A percentile compares a stretch with the other conserved stretches of the same genome.
These are phyloP conservation scores for Penicillium coffeae DNA, from an alignment of 495 filamentous ascomycete genomes.

Conservation along the genomic window DNA sequence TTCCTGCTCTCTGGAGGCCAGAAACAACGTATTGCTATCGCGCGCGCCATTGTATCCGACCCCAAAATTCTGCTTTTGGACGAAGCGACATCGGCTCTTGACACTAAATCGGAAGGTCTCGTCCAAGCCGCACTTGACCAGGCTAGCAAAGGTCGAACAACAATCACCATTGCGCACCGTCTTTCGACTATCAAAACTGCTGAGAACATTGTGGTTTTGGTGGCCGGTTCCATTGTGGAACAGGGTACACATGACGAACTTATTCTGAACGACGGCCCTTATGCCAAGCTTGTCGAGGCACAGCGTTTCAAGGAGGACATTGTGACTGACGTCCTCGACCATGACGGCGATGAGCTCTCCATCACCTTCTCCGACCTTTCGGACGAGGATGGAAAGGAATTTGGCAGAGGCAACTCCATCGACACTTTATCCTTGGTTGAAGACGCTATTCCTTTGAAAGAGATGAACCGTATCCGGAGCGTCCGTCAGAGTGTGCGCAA, in stretches of 20 bases:
- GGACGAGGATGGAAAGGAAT: not conserved
- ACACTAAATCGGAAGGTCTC: constrained; percentile 86
- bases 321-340: not conserved
- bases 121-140: constrained; percentile 86
- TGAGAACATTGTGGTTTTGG: constrained; percentile 90
- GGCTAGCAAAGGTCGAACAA: constrained; percentile 81
- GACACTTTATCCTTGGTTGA: not conserved
- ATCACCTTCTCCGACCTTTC: not conserved
- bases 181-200: constrained; percentile 86
- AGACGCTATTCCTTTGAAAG: not conserved
- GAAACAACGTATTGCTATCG: constrained; percentile 85
- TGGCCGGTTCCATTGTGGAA: constrained; percentile 56
- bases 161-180: constrained; percentile 88
- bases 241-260: constrained; percentile 76
- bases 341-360: not conserved
- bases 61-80: constrained; percentile 89
- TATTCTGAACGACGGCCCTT: constrained; percentile 54
- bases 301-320: constrained; percentile 55
- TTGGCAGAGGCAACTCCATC: not conserved
- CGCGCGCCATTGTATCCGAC: constrained; percentile 81
- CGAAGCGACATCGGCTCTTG: constrained; percentile 85
- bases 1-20: constrained; percentile 87
- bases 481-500: not conserved
- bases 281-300: constrained; percentile 47
- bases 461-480: not conserved